phyloP scores from a whole-genome alignment of 257 asterid species.

The Solanum clarkiae region DNA sequence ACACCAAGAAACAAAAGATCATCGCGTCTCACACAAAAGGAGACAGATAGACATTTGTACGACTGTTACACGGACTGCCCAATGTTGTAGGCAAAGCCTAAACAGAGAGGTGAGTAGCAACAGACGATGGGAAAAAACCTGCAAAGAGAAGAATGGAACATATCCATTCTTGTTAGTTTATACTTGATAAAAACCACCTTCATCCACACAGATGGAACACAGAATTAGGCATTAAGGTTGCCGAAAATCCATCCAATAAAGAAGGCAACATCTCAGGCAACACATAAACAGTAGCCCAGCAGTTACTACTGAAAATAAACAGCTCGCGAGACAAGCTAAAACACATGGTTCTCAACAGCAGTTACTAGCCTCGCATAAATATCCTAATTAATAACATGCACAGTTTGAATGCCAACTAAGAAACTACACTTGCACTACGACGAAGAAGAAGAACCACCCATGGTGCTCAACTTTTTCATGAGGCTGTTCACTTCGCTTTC shows the following conservation, averaged over 20 bases:
- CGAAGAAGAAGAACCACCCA: conserved; percentile 29
- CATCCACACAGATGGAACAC: neutral
- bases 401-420: neutral
- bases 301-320: neutral
- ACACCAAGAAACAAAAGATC: neutral
- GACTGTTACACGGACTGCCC: neutral
- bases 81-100: neutral
- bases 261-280: neutral
- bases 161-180: neutral
- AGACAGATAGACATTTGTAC: neutral
- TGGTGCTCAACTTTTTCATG: conserved; percentile 37
- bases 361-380: neutral
- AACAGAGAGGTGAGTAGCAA: neutral
- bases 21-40: neutral
- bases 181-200: neutral
- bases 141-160: neutral
- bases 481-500: conserved; percentile 59
- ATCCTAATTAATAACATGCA: neutral
- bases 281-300: neutral
- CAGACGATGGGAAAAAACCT: neutral
- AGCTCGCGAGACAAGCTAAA: neutral
- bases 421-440: conserved; percentile 4
- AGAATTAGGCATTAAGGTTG: neutral
- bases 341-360: neutral
- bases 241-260: neutral